Evolutionary conservation across 805 yeast species (phyloP).

Genomic region (Saturnispora gosingensis): DNA sequence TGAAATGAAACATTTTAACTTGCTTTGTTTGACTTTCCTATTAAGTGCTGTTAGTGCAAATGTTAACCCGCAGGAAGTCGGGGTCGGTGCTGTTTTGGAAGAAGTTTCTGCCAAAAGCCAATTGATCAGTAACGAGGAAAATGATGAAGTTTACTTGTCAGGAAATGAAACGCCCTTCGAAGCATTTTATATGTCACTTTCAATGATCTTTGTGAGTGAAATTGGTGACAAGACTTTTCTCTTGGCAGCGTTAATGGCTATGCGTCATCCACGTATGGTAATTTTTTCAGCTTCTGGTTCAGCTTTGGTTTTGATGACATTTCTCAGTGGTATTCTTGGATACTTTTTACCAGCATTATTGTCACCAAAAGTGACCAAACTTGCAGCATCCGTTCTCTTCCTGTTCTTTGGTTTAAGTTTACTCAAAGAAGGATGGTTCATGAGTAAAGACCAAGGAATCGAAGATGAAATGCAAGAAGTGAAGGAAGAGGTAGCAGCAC

Average conservation of each 20-base stretch:
- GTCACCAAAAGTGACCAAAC: constrained; percentile 70
- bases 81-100: background rate
- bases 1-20: background rate
- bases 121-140: background rate
- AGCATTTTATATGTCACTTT: constrained; percentile 66
- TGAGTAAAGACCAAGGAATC: constrained; percentile 78
- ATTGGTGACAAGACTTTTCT: constrained; percentile 96
- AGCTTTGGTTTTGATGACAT: constrained; percentile 83
- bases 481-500: constrained; percentile 78
- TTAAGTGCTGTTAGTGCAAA: background rate
- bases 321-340: constrained; percentile 84
- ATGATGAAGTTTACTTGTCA: background rate
- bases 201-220: constrained; percentile 93
- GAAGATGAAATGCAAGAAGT: constrained; percentile 96
- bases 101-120: background rate
- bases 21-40: background rate
- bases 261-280: constrained; percentile 75
- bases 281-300: constrained; percentile 86
- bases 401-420: constrained; percentile 74
- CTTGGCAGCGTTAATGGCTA: constrained; percentile 96
- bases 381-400: constrained; percentile 73
- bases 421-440: constrained; percentile 69
- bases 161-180: constrained; percentile 9
- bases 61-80: background rate
- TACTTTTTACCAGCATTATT: constrained; percentile 80